Evolutionary conservation across 768 basidiomycete species (phyloP), one percentile per base, ranked within the genome.

Genomic region (Leccinum truebloodii): DNA sequence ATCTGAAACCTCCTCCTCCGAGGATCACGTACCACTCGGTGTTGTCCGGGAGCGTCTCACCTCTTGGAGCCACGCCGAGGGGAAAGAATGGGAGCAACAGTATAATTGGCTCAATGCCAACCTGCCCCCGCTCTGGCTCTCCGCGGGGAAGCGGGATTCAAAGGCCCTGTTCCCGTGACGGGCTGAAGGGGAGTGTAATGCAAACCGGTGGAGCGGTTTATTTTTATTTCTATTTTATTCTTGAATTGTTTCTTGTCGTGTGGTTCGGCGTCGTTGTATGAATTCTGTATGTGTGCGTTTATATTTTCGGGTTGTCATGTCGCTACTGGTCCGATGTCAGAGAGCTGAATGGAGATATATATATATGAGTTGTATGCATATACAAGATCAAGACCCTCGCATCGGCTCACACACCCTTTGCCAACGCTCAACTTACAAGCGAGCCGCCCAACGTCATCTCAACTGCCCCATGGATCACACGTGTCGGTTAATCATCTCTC

Each of bases 21-120:
- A 69, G 2, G 64, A 66, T n/a, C 59, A 59, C 3, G 16, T 71
- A 12, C 69, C 70, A 3, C 59, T 71, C 5, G 18, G 49, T 7
- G 52, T 22, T 6, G 48, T 69, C 50, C 39, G 46, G 34, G 59
- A 60, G 26, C 67, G 67, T 20, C 24, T 52, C 32, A 30, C 24
- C 51, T 20, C 51, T 51, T 28, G 26, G 50, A 16, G 50, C 24
- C 14, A 13, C 50, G 18, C 18, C 14, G 44, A 44, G 4, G 41
- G n/a, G 41, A 44, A n/a, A n/a, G 41, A 46, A 20, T 46, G 44
- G 44, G 44, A 46, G 12, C 44, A 46, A 20, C 44, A 20, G 44
- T 46, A 46, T 13, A 20, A 46, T 12, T 46, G 44, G 44, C 44
- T 46, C 3, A n/a, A 20, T 0, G 44, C 12, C 12, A 20, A n/a